A percentile compares a stretch with the other conserved stretches of the same genome.
These are phyloP conservation scores for Ustilago xerochloae DNA, from an alignment of 1,284 basidiomycete species.

Conservation along the genomic window DNA sequence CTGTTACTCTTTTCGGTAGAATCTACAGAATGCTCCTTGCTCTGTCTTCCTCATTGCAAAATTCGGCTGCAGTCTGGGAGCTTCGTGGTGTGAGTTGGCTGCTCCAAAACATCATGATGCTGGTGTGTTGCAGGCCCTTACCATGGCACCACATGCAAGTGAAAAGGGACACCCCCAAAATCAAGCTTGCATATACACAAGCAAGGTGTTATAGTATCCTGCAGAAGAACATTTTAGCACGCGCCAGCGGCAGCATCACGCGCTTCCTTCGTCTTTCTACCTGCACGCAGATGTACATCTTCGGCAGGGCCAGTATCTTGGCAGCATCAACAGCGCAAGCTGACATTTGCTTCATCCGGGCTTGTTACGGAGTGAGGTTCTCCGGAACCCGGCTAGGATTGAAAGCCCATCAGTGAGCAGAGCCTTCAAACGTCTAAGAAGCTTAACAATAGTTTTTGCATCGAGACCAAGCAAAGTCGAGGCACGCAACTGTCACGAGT, in stretches of 20 bases:
- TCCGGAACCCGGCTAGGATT: background rate
- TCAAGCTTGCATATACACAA: conserved; percentile 1
- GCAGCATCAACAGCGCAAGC: background rate
- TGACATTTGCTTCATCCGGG: background rate
- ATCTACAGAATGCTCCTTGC: too few species aligned
- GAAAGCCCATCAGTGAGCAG: too few species aligned
- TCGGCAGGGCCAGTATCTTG: conserved; percentile 1
- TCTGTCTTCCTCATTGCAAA: background rate
- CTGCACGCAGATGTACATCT: background rate
- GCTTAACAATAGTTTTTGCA: too few species aligned
- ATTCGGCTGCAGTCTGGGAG: background rate
- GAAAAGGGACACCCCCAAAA: conserved; percentile 2
- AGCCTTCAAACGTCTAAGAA: too few species aligned
- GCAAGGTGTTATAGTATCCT: background rate
- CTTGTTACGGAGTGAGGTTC: background rate
- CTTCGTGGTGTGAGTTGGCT: too few species aligned
- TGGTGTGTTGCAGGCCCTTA: too few species aligned
- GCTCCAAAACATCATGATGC: too few species aligned
- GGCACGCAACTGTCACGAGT: too few species aligned
- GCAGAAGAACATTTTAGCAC: background rate
- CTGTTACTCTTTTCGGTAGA: background rate
- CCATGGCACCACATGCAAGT: too few species aligned
- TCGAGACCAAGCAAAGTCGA: too few species aligned
- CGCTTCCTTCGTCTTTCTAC: background rate
- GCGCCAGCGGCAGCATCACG: conserved; percentile 2